phyloP scores from a whole-genome alignment of 2,329 filamentous ascomycete species.

The Scedosporium minutisporum region DNA sequence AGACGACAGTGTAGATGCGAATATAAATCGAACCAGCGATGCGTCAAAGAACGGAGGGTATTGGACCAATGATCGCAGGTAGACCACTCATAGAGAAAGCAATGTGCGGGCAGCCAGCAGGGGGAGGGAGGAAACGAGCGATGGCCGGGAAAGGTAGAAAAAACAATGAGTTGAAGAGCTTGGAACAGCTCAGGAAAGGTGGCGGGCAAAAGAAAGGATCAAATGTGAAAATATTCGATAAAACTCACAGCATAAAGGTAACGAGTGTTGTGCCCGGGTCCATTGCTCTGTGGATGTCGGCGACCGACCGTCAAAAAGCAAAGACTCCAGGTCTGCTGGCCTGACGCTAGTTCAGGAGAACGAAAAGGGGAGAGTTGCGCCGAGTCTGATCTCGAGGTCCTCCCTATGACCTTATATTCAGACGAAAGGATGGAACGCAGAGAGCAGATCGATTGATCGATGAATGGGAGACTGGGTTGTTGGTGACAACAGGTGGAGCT shows the following conservation, averaged over 20 bases:
- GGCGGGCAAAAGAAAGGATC: background rate
- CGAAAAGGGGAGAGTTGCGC: background rate
- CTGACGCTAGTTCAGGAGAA: background rate
- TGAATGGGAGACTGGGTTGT: background rate
- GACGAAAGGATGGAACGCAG: background rate
- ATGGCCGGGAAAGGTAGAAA: background rate
- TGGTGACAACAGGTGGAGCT: background rate
- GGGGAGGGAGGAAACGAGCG: background rate
- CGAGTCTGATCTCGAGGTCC: background rate
- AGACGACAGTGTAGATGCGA: background rate
- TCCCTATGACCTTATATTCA: background rate
- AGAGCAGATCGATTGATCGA: background rate
- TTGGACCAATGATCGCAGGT: too few relatives aligned
- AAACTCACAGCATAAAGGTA: constrained; percentile 35
- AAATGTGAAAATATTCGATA: constrained; percentile 12
- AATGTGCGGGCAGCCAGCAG: background rate
- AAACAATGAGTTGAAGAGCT: background rate
- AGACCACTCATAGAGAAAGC: background rate
- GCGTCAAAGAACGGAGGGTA: background rate
- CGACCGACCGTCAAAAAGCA: background rate
- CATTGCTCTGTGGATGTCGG: constrained; percentile 20
- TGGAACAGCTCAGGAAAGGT: background rate
- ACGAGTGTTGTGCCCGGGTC: constrained; percentile 31
- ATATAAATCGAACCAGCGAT: background rate
- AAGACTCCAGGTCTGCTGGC: background rate